Conservation (phyloP, 257 asterid species). For the Paulownia fortunei region DNA sequence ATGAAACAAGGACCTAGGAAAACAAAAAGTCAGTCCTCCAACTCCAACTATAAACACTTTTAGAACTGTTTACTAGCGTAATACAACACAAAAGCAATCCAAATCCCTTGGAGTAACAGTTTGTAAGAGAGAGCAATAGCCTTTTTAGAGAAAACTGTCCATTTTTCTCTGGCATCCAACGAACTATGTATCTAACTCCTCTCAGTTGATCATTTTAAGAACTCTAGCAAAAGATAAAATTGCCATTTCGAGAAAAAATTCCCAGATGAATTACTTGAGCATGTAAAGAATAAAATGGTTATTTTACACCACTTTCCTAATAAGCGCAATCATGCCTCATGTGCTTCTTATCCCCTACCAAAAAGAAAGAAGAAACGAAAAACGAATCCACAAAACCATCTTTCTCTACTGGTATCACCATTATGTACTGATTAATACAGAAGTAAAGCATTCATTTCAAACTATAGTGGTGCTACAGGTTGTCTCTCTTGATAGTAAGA, state of each 20-base stretch:
- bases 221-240: background rate
- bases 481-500: background rate
- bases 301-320: background rate
- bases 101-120: background rate
- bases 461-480: too few species aligned
- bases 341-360: too few species aligned
- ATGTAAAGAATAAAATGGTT: background rate
- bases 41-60: constrained; percentile 5
- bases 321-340: background rate
- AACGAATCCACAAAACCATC: too few species aligned
- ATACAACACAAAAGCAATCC: constrained; percentile 1
- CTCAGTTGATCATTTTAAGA: too few species aligned
- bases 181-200: too few species aligned
- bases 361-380: too few species aligned
- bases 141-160: background rate
- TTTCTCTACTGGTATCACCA: too few species aligned
- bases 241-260: background rate
- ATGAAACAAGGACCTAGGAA: background rate
- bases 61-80: background rate
- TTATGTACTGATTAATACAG: too few species aligned
- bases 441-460: too few species aligned
- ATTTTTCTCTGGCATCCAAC: background rate
- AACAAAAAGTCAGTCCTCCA: background rate
- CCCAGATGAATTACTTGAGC: background rate
- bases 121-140: background rate